These are phyloP conservation scores for Botrytis pseudocinerea DNA, from an alignment of 2,329 filamentous ascomycete species.

Conservation along the genomic window DNA sequence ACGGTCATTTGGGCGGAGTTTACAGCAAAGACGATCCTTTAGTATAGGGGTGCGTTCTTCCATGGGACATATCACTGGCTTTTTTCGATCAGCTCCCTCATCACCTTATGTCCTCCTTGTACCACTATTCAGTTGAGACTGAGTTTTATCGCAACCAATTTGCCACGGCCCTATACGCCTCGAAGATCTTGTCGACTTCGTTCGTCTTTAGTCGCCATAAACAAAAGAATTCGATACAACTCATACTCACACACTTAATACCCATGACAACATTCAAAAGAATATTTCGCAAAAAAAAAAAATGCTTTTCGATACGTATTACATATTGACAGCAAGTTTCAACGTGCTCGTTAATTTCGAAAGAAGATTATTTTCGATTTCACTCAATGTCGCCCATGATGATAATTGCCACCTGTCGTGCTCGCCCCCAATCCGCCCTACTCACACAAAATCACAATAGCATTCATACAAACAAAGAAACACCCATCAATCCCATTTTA, in stretches of 20 bases:
- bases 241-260: conserved; percentile 37
- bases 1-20: conserved; percentile 40
- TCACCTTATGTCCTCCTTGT: conserved; percentile 42
- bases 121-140: conserved; percentile 42
- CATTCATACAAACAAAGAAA: conserved; percentile 19
- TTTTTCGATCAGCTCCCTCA: conserved; percentile 40
- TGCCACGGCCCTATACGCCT: conserved; percentile 37
- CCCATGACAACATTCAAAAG: conserved; percentile 35
- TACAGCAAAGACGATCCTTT: conserved; percentile 37
- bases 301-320: conserved; percentile 24
- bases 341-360: conserved; percentile 38
- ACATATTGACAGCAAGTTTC: conserved; percentile 36
- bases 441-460: conserved; percentile 20
- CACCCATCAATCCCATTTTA: conserved; percentile 21
- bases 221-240: conserved; percentile 38
- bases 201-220: conserved; percentile 41
- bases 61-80: conserved; percentile 40
- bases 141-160: conserved; percentile 35
- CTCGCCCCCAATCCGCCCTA: conserved; percentile 24
- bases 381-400: conserved; percentile 26
- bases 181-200: conserved; percentile 39
- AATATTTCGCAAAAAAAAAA: conserved; percentile 16
- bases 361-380: conserved; percentile 22
- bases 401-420: conserved; percentile 34
- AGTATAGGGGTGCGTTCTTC: conserved; percentile 36